Conservation (phyloP, 106 monocot genomes). For the Acorus gramineus region DNA sequence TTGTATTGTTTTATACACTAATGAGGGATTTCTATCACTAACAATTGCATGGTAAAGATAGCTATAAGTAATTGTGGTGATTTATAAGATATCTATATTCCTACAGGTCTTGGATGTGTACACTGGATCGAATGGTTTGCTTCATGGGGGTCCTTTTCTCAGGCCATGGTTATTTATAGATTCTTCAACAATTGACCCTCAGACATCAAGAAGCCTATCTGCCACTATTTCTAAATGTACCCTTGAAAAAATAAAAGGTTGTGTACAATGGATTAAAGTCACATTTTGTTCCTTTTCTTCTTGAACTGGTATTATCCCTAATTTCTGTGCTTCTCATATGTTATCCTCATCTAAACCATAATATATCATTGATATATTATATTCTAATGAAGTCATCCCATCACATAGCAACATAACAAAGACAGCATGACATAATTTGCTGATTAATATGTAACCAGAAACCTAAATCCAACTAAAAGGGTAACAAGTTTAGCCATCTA, state of each 20-base stretch:
- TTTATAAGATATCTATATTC: background rate
- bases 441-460: too few species aligned
- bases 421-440: too few species aligned
- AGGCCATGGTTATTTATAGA: constrained; percentile 93
- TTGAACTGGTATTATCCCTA: background rate
- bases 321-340: background rate
- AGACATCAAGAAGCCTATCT: constrained; percentile 77
- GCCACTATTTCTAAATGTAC: constrained; percentile 31
- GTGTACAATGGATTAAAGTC: background rate
- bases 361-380: too few species aligned
- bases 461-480: too few species aligned
- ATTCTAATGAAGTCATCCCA: too few species aligned
- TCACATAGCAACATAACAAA: too few species aligned
- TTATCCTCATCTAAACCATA: too few species aligned
- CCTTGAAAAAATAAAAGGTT: constrained; percentile 74
- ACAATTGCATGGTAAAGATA: too few species aligned
- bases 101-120: constrained; percentile 84
- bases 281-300: background rate
- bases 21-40: too few species aligned
- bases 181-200: constrained; percentile 91
- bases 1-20: background rate
- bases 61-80: too few species aligned
- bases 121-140: constrained; percentile 68
- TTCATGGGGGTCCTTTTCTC: constrained; percentile 24
- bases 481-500: too few species aligned